A percentile compares a stretch with the other conserved stretches of the same genome.
phyloP scores from a whole-genome alignment of 768 basidiomycete species.

The Tylopilus sp. region DNA sequence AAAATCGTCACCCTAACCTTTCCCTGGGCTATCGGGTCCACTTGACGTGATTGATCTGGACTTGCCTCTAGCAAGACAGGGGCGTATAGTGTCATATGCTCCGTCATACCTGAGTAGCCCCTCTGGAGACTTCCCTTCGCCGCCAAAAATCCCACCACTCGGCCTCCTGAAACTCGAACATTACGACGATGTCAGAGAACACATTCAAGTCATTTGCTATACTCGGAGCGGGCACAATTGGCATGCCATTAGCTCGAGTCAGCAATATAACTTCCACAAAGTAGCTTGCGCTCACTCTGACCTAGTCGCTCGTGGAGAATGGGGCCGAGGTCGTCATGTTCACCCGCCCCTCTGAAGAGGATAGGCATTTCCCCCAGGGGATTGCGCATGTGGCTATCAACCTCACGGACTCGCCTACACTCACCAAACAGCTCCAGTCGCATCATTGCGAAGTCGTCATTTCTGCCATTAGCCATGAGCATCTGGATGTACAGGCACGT shows the following conservation, averaged over 20 bases:
- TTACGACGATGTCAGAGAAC: conserved; percentile 6
- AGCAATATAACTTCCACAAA: background rate
- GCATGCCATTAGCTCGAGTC: conserved; percentile 11
- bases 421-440: conserved; percentile 11
- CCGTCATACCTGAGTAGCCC: conserved; percentile 1
- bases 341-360: conserved; percentile 8
- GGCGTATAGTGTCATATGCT: conserved; percentile 5
- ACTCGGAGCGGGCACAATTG: conserved; percentile 18
- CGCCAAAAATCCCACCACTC: background rate
- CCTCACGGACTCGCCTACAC: conserved; percentile 7
- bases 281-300: background rate
- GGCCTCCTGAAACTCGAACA: background rate
- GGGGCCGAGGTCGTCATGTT: conserved; percentile 13
- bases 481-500: conserved; percentile 18
- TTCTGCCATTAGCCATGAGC: conserved; percentile 21
- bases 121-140: background rate
- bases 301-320: conserved; percentile 9
- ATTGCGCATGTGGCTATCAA: conserved; percentile 10
- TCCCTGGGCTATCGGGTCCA: no score
- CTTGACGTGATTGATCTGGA: no score
- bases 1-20: no score
- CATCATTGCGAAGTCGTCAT: conserved; percentile 27
- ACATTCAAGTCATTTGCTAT: conserved; percentile 19
- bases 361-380: conserved; percentile 8
- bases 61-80: conserved; percentile 10